Base-by-base conservation (phyloP, 345 rosid genomes). In the Arabis hirsuta region DNA sequence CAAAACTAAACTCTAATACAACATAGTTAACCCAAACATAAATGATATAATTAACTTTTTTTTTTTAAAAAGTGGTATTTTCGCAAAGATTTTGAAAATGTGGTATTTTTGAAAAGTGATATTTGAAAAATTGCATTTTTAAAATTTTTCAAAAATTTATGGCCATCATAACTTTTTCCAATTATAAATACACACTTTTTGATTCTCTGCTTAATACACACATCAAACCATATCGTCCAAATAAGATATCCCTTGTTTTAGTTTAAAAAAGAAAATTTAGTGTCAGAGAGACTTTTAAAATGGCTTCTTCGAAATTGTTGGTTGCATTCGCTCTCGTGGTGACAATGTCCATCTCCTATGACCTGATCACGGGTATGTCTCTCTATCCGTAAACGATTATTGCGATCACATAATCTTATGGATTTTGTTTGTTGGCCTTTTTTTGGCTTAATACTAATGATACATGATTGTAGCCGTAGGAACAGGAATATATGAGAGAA, bases 401-500 rank as follows among this genome's bases (percentile, higher is more conserved):
- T 4, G 46, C 5, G 16, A 26, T 32, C 16, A 22, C 14, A 19
- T 39, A 27, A 24, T 48, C 44, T 3, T 20, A 31, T 2, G 7
- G 1, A 1, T 54, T 67, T 34, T 29, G 6, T 53, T 7, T 34
- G 38, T 9, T 7, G 24, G 32, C 31, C 7, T 22, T n/a, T 38
- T 9, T 24, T 2, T 5, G 14, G 6, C 2, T 42, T 55, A n/a
- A 11, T 41, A 10, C 2, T 7, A 10, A 14, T 42, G 51, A 26
- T 9, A 6, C 5, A 54, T 69, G 13, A 48, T 59, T 6, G 38
- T 34, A 34, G 38, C 38, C 38, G 51, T 26, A 39, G 59, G 59
- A 26, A 39, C 61, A 60, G 32, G 59, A 59, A 41, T 39, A 50
- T 26, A 59, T 16, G 74, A 67, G 13, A 60, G n/a, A 51, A 26